Evolutionary conservation across 2,329 filamentous ascomycete genomes (phyloP).

Genomic region (Aspergillus sp.): DNA sequence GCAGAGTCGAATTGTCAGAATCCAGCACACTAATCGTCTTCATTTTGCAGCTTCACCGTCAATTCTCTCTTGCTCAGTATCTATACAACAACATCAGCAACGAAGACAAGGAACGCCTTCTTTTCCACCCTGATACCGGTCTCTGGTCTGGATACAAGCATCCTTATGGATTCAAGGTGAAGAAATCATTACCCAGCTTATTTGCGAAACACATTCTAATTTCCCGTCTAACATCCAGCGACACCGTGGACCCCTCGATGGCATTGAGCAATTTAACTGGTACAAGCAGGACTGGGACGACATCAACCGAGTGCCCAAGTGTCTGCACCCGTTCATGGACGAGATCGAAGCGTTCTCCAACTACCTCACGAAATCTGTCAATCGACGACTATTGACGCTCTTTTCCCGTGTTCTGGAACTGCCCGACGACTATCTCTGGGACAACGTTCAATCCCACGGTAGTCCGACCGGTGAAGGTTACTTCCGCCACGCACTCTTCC

Average conservation of each 20-base stretch:
- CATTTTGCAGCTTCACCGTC: too few species aligned
- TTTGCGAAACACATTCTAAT: background rate
- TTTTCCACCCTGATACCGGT: constrained; percentile 45
- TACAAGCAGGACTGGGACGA: constrained; percentile 44
- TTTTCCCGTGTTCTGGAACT: constrained; percentile 42
- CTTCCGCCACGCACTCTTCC: constrained; percentile 42
- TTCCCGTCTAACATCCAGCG: constrained; percentile 23
- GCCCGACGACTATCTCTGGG: constrained; percentile 41
- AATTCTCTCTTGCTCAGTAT: too few species aligned
- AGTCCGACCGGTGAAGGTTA: constrained; percentile 40
- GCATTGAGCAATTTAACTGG: constrained; percentile 52
- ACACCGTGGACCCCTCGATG: constrained; percentile 38
- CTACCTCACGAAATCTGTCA: constrained; percentile 45
- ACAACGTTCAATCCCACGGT: constrained; percentile 40
- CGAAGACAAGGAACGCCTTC: constrained; percentile 23
- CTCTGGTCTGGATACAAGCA: constrained; percentile 47
- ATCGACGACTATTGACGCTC: constrained; percentile 36
- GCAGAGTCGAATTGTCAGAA: too few species aligned
- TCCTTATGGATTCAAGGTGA: constrained; percentile 41
- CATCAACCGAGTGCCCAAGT: constrained; percentile 36
- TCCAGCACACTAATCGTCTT: too few species aligned
- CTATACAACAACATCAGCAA: too few species aligned
- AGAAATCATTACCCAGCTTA: background rate
- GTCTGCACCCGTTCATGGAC: constrained; percentile 45
- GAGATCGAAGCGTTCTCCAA: constrained; percentile 43